Conservation (phyloP, 1,139 yeast species). For the Zygosaccharomyces pseudobailii region DNA sequence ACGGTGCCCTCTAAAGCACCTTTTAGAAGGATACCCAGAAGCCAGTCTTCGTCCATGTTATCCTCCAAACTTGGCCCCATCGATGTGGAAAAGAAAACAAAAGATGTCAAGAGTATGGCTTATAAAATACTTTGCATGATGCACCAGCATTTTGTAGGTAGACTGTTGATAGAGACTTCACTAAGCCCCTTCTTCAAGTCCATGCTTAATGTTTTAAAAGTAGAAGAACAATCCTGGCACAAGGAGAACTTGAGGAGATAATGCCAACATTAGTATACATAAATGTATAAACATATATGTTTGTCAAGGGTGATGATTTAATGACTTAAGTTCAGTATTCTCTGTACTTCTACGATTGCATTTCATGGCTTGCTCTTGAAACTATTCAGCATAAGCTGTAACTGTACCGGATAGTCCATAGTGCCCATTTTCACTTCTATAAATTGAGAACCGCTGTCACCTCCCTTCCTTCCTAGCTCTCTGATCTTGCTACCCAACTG, state of each 20-base stretch:
- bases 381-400: constrained; percentile 20
- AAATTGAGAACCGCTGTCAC: constrained; percentile 47
- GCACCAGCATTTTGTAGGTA: constrained; percentile 22
- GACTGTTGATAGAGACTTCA: constrained; percentile 10
- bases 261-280: background rate
- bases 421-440: constrained; percentile 62
- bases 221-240: background rate
- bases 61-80: constrained; percentile 3
- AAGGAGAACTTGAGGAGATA: background rate
- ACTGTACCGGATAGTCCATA: constrained; percentile 58
- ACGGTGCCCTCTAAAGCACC: constrained; percentile 2
- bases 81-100: constrained; percentile 8
- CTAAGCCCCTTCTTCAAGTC: constrained; percentile 6
- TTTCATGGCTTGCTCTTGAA: background rate
- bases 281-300: background rate
- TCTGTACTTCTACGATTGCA: too few relatives aligned
- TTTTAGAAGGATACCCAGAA: background rate
- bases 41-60: constrained; percentile 20
- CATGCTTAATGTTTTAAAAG: background rate
- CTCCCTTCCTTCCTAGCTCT: constrained; percentile 14
- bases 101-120: constrained; percentile 13
- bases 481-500: constrained; percentile 16
- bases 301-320: background rate
- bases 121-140: constrained; percentile 14
- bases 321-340: background rate